Evolutionary conservation across 2,329 filamentous ascomycete species (phyloP), one percentile per base, ranked within the genome.

Genomic region (Bipolaris cookei): DNA sequence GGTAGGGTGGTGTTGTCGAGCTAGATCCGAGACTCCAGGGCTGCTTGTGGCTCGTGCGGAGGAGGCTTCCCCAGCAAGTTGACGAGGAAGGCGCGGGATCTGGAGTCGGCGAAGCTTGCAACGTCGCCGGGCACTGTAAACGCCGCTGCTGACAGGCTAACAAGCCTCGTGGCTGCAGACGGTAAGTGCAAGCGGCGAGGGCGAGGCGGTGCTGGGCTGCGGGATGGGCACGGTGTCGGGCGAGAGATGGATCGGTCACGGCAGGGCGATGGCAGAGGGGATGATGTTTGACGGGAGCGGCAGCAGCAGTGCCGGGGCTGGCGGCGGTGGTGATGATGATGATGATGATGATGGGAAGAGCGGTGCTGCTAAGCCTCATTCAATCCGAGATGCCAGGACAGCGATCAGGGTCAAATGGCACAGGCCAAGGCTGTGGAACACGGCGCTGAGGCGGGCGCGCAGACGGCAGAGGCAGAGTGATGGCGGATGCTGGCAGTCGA

Each of bases 11-110:
- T 48, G 35, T 42, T 32, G 48, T 43, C 45, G 49, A 56, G 54
- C 54, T 56, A 53, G 54, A 56, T 56, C 35, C 11, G 54, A 56
- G 39, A 53, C 54, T 56, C 53, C 34, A 50, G 59, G 51, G 44
- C 57, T 52, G 54, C 30, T 38, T 28, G 44, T 53, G 54, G 54
- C 42, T 54, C 47, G 58, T 54, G 58, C 54, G 48, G 54, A 53
- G 52, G 52, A 43, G 42, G 35, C 54, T 53, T 56, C 49, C 54
- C 54, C 54, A 53, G 48, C 35, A 52, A 56, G 43, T 56, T 56
- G 54, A 56, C 38, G 54, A 56, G 54, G 43, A 56, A 53, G 54
- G 54, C 54, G 54, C 54, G 54, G 43, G 49, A 56, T 56, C 54
- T 53, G 48, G 54, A 53, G 41, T 51, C 42, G 48, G 47, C 42